Evolutionary conservation across 2,329 filamentous ascomycete genomes (phyloP).

Genomic region (Penicillium sclerotigenum): DNA sequence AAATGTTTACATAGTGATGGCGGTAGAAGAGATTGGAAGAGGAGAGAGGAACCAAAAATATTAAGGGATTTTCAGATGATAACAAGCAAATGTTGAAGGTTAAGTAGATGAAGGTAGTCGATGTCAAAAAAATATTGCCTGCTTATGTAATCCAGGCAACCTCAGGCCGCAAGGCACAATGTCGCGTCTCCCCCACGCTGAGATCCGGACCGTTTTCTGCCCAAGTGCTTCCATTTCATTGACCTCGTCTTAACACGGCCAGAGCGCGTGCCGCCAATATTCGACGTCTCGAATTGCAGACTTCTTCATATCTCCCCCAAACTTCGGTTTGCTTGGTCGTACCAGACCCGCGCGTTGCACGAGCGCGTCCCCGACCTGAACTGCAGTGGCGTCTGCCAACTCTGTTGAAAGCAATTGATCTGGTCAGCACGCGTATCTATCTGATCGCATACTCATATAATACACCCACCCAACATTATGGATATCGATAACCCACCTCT

Average conservation of each 20-base stretch:
- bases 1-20: too few species aligned
- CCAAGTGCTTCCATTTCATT: constrained; percentile 1
- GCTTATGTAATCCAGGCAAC: neutral
- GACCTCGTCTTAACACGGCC: neutral
- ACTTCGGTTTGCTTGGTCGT: constrained; percentile 14
- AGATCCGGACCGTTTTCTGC: constrained; percentile 1
- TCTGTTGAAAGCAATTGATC: neutral
- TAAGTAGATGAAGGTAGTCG: too few species aligned
- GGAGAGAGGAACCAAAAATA: too few species aligned
- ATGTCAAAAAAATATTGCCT: too few species aligned
- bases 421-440: neutral
- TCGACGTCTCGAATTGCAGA: neutral
- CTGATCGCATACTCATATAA: constrained; percentile 1
- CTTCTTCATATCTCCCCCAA: neutral
- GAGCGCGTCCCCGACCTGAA: constrained; percentile 22
- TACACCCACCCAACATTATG: constrained; percentile 11
- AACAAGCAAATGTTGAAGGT: neutral
- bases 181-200: constrained; percentile 11
- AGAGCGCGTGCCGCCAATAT: neutral
- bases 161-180: constrained; percentile 8
- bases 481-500: constrained; percentile 19
- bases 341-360: constrained; percentile 22
- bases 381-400: constrained; percentile 4
- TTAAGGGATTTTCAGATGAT: too few species aligned
- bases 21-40: too few species aligned